Evolutionary conservation across 306 rosid genomes (phyloP), one percentile per base, ranked within the genome.

Genomic region (Casuarina glauca): DNA sequence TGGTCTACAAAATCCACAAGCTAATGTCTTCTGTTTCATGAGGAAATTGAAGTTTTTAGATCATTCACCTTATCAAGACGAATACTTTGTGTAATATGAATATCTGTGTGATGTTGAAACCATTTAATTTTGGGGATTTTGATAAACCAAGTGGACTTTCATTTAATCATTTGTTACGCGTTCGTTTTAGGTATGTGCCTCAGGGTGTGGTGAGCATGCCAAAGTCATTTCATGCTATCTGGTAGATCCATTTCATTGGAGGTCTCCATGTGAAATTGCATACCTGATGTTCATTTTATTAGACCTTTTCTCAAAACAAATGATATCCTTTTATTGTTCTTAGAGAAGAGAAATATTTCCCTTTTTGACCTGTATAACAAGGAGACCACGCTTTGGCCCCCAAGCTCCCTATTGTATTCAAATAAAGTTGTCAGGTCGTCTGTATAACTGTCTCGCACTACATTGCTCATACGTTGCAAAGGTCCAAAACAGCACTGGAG

Each of bases 351-450:
- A 15, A 16, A 63, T 38, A 13, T 63, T 16, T 38, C 45, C 44
- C n/a, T 39, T 7, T 63, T 38, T 48, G 38, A 63, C 42, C 50
- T 67, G 50, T 42, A 46, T 26, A 42, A 67, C 12, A 5, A 42
- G 71, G 71, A 67, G 71, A 42, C 71, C 50, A 42, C 71, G 42
- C 42, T 67, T 67, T 67, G 2, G 32, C 36, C 48, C 51, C 42
- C 2, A 11, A 42, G 16, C 12, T 8, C 71, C 17, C n/a, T 5
- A 17, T 67, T 49, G 17, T 67, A n/a, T 67, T 41, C 50, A 8
- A 42, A 16, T n/a, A 26, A 3, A 17, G 32, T n/a, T 64, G 49
- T 42, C 71, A n/a, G 36, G 3, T 67, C 41, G 16, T 66, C 26
- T 66, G 70, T 41, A 36, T 16, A 4, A 66, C 51, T 67, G 50